Evolutionary conservation across 1,139 yeast genomes (phyloP).

Genomic region (Debaryomyces sp.): DNA sequence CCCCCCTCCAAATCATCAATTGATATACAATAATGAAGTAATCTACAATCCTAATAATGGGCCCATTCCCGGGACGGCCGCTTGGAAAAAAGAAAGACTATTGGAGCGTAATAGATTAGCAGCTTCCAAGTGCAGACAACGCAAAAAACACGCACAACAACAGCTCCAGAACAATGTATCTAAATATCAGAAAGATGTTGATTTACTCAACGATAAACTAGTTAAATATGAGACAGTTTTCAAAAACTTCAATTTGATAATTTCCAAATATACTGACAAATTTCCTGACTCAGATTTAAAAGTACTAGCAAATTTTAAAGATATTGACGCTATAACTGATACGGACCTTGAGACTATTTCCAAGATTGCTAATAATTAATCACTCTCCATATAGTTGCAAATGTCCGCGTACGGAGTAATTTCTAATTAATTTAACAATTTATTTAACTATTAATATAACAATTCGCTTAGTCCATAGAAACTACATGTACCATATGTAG

Average conservation of each 20-base stretch:
- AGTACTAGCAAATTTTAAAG: not conserved
- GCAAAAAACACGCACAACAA: constrained; percentile 72
- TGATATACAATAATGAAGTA: constrained; percentile 62
- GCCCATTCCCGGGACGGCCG: constrained; percentile 77
- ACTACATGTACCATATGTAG: not conserved
- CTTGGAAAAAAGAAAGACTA: constrained; percentile 73
- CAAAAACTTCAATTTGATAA: constrained; percentile 23
- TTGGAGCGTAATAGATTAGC: constrained; percentile 73
- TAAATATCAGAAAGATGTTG: constrained; percentile 48
- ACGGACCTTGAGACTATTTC: not conserved
- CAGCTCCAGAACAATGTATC: constrained; percentile 62
- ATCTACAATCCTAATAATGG: constrained; percentile 65
- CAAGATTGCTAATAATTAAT: not conserved
- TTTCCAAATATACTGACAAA: not conserved
- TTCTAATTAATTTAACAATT: not conserved
- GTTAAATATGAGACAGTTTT: constrained; percentile 36
- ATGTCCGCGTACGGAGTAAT: not conserved
- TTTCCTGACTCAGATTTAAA: not conserved
- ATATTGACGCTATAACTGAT: not conserved
- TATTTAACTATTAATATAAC: not conserved
- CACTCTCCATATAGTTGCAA: not conserved
- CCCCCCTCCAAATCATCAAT: constrained; percentile 56
- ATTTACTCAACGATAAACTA: constrained; percentile 40
- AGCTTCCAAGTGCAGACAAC: constrained; percentile 74
- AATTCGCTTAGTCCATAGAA: not conserved